Base-by-base conservation (phyloP, 192 early-diverging fungal genomes). In the Martensiomyces pterosporus region DNA sequence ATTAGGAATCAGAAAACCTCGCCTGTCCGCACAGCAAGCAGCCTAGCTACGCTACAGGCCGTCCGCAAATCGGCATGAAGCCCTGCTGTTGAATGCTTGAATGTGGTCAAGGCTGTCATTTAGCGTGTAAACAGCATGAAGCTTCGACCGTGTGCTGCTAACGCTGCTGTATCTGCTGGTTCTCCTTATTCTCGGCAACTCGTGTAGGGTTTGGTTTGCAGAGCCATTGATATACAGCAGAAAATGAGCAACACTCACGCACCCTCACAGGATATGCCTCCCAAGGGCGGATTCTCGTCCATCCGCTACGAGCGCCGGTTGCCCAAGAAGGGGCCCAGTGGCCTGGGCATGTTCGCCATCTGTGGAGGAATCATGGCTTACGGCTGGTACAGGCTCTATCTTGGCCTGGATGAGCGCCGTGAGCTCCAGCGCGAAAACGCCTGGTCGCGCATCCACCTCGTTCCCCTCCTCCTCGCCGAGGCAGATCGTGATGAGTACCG, bases 401-500 rank as follows among this genome's bases (percentile, higher is more conserved):
- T 50, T 52, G 60, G 51, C 0, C 52, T 78, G 1, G 58, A 62
- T 16, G 69, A 75, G 43, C 43, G 71, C 18, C 60, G 93, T 39
- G 95, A 98, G 57, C 75, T 93, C 19, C 81, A 86, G 32, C 84
- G 96, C 49, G 93, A 97, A 68, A 91, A 94, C 53, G 78, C 84
- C 10, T 98, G 96, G 96, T 68, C 85, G 42, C 85, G 96, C 37
- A 91, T 98, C 54, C 79, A 93, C 79, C 75, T 98, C 15, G 76
- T 91, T 15, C 96, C 96, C 2, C 49, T 95, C 51, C 80, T 97
- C 23, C 85, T 91, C 59, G 93, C 96, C 29, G 96, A 98, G 78
- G 77, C 82, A 4, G 96, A 98, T 68, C 82, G 96, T 16, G 93
- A 97, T 64, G 69, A 78, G 17, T 88, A 91, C 65, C 81, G 93